phyloP scores from a whole-genome alignment of 2,329 filamentous ascomycete species.

The Aspergillus piperis region DNA sequence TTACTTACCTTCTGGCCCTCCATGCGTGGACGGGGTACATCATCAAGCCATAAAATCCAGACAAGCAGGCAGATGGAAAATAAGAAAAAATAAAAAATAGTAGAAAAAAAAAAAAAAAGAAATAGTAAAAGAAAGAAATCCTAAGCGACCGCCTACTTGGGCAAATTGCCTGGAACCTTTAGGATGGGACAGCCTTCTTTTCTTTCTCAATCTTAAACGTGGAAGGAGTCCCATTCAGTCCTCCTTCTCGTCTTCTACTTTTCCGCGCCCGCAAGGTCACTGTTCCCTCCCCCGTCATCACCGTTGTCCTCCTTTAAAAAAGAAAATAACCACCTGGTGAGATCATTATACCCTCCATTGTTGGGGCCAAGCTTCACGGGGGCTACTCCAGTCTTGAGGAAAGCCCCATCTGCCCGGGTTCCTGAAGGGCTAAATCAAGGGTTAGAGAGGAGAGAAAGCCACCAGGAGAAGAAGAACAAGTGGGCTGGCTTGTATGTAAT shows the following conservation, averaged over 20 bases:
- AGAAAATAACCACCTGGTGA: background rate
- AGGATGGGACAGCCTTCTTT: background rate
- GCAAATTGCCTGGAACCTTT: background rate
- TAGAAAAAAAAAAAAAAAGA: background rate
- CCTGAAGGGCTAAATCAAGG: background rate
- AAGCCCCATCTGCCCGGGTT: background rate
- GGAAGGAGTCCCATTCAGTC: background rate
- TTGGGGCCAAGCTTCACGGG: background rate
- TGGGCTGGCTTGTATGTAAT: background rate
- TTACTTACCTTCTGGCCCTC: background rate
- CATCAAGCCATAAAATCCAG: background rate
- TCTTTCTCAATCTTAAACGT: constrained; percentile 9
- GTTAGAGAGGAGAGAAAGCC: background rate
- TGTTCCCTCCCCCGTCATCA: background rate
- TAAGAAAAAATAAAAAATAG: background rate
- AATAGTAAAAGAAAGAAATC: background rate
- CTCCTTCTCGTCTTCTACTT: background rate
- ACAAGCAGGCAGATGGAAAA: background rate
- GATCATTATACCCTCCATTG: background rate
- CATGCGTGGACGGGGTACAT: background rate
- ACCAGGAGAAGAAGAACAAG: background rate
- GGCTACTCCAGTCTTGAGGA: background rate
- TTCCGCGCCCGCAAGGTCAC: background rate
- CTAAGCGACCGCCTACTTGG: background rate
- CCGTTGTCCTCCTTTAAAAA: background rate